Base-by-base conservation (phyloP, 345 rosid species). In the Arabidopsis thaliana region DNA sequence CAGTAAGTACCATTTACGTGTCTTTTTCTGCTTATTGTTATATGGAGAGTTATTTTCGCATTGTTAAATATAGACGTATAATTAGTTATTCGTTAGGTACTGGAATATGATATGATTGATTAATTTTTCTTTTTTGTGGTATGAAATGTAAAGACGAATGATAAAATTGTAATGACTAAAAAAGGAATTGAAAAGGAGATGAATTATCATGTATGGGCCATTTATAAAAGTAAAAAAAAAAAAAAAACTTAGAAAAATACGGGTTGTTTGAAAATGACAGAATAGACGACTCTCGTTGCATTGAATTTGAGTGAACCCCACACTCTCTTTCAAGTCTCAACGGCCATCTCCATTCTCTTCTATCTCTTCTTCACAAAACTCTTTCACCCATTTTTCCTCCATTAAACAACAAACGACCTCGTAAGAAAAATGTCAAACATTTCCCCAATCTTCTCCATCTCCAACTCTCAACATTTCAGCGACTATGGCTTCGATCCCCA, bases 401-500 rank as follows among this genome's bases (percentile, higher is more conserved):
- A 77, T 50, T 71, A 30, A 40, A 56, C 40, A 22, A 33, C 5
- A 42, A 48, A 49, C 13, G 28, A 66, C 14, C 24, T 6, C 37
- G 8, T 3, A 55, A 67, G 33, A 44, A 59, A 49, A 53, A 89
- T 91, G 93, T 78, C 96, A 1, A 85, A 74, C 85, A 86, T 66
- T 22, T 82, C 89, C 36, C 97, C 97, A 0, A 58, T 87, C 0
- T 88, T 90, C 44, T 88, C 96, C 33, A 86, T 88, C 76, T 81
- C 83, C 0, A 82, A 88, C 24, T 84, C 93, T 68, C 95, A 84
- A 7, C 96, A 85, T 77, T 90, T 88, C 85, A 90, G 83, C 32
- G 98, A 94, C 77, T 91, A 91, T 60, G 97, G 98, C 50, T 94
- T 91, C 69, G 94, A 93, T 81, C 88, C 93, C 8, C 96, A 88